These are phyloP conservation scores for Fusarium domesticum DNA, from an alignment of 2,329 filamentous ascomycete genomes.

Conservation along the genomic window DNA sequence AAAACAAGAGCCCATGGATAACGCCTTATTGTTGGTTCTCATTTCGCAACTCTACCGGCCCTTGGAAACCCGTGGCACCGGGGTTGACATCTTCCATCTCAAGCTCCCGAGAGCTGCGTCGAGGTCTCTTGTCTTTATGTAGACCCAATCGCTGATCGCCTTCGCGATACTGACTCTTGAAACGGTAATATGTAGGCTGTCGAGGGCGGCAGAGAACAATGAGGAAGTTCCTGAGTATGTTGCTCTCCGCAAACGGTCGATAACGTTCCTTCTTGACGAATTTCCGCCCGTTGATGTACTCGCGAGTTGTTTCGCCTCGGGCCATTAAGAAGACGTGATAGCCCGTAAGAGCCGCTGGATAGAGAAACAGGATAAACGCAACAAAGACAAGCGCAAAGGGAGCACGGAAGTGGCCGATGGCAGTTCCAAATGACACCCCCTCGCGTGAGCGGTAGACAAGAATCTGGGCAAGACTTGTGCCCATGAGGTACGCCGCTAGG, in stretches of 20 bases:
- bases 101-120: slow-evolving; percentile 63
- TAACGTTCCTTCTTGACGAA: slow-evolving; percentile 90
- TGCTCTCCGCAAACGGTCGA: slow-evolving; percentile 81
- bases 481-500: slow-evolving; percentile 72
- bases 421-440: slow-evolving; percentile 61
- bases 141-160: slow-evolving; percentile 83
- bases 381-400: slow-evolving; percentile 90
- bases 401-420: slow-evolving; percentile 70
- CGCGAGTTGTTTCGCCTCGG: slow-evolving; percentile 89
- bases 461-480: slow-evolving; percentile 75
- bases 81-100: slow-evolving; percentile 69
- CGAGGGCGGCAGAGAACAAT: slow-evolving; percentile 79
- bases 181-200: slow-evolving; percentile 82
- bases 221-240: slow-evolving; percentile 72
- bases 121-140: slow-evolving; percentile 36
- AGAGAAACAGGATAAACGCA: slow-evolving; percentile 68
- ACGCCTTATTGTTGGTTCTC: slow-evolving; percentile 22
- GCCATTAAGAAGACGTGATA: slow-evolving; percentile 93
- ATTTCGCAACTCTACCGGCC: slow-evolving; percentile 47
- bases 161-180: slow-evolving; percentile 71
- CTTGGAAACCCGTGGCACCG: slow-evolving; percentile 50
- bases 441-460: slow-evolving; percentile 66
- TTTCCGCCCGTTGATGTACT: slow-evolving; percentile 95
- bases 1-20: slow-evolving; percentile 3
- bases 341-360: slow-evolving; percentile 76